Conservation (phyloP, 352 stramenopile genomes). For the Pythium rishiriense region DNA sequence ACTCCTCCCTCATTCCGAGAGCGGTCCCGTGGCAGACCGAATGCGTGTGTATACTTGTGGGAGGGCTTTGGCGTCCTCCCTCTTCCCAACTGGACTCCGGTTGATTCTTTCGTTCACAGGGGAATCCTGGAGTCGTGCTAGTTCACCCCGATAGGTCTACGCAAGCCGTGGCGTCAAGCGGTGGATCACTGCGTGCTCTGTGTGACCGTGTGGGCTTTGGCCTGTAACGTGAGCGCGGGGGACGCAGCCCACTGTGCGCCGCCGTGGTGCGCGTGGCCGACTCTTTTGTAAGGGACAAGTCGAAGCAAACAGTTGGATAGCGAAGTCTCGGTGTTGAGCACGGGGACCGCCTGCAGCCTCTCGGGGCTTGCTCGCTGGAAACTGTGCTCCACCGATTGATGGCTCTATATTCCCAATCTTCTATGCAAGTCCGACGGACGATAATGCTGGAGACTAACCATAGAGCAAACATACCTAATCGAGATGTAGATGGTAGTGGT, state of each 20-base stretch:
- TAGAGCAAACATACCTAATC: conserved; percentile 76
- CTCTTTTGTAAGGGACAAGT: conserved; percentile 82
- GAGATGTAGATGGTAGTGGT: neutral
- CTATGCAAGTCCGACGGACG: conserved; percentile 82
- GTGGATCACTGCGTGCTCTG: neutral
- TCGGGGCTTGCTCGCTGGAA: conserved; percentile 48
- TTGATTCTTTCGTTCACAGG: conserved; percentile 84
- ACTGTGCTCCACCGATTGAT: conserved; percentile 86
- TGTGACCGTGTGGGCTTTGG: conserved; percentile 9
- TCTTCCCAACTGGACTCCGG: conserved; percentile 68
- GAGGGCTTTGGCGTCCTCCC: conserved; percentile 9
- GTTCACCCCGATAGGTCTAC: conserved; percentile 85
- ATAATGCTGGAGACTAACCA: conserved; percentile 91
- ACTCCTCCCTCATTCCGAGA: too few relatives aligned
- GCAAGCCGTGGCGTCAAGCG: too few relatives aligned
- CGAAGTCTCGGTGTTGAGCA: conserved; percentile 89
- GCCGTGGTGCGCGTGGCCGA: neutral
- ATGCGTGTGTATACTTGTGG: too few relatives aligned
- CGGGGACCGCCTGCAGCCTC: conserved; percentile 53
- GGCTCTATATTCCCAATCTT: conserved; percentile 93
- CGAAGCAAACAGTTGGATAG: conserved; percentile 91
- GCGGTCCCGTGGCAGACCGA: too few relatives aligned
- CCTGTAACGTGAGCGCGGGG: neutral
- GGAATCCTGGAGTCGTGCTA: conserved; percentile 81
- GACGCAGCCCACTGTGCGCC: too few relatives aligned